phyloP scores from a whole-genome alignment of 257 asterid species.

The Nyctanthes arbortristis region DNA sequence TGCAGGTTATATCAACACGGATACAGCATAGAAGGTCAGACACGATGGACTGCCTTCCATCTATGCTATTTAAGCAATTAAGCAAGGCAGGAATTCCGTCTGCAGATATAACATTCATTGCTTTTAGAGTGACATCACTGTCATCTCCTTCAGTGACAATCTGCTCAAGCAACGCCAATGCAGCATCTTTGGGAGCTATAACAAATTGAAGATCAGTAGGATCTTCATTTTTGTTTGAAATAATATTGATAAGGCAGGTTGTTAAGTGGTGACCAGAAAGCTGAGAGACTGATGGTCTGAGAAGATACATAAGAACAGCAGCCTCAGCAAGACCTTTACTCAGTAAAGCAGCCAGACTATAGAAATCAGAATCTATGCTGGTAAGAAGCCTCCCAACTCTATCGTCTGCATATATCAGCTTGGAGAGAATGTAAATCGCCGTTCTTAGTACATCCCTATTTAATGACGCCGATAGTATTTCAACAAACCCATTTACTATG shows the following conservation, averaged over 20 bases:
- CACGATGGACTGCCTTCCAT: conserved; percentile 49
- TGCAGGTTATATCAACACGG: conserved; percentile 55
- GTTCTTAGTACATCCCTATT: conserved; percentile 63
- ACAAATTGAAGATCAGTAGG: conserved; percentile 36
- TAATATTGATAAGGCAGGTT: conserved; percentile 43
- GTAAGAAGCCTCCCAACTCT: conserved; percentile 51
- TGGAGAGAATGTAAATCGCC: conserved; percentile 56
- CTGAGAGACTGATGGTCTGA: conserved; percentile 64
- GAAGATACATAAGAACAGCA: conserved; percentile 55
- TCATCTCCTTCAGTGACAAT: conserved; percentile 68
- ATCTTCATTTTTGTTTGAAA: conserved; percentile 54
- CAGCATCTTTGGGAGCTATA: conserved; percentile 74
- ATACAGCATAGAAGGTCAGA: conserved; percentile 64
- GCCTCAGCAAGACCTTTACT: conserved; percentile 76
- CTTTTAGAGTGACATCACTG: conserved; percentile 39
- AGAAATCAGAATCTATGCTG: conserved; percentile 70
- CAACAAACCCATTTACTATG: conserved; percentile 62
- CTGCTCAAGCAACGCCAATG: conserved; percentile 61
- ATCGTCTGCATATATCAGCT: conserved; percentile 59
- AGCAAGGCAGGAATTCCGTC: conserved; percentile 61
- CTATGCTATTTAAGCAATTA: conserved; percentile 54
- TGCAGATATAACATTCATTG: conserved; percentile 42
- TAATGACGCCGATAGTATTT: conserved; percentile 67
- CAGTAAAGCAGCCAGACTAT: conserved; percentile 60
- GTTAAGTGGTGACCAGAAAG: conserved; percentile 52